These are phyloP conservation scores for Fusarium acutatum DNA, from an alignment of 2,329 filamentous ascomycete genomes.

Conservation along the genomic window DNA sequence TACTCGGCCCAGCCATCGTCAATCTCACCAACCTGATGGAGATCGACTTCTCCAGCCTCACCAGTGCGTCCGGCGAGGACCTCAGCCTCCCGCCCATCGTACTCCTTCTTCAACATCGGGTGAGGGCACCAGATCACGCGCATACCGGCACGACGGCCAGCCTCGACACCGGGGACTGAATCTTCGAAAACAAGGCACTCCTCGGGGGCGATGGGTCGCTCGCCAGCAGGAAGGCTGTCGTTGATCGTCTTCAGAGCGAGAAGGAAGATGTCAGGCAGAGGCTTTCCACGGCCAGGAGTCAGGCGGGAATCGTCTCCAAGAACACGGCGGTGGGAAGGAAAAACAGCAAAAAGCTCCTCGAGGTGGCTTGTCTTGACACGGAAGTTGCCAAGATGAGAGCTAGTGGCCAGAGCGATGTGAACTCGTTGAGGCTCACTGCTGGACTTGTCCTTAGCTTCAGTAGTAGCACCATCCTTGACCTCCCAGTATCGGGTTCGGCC, in stretches of 20 bases:
- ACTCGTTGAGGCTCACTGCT: constrained; percentile 54
- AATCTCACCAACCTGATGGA: constrained; percentile 64
- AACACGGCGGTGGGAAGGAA: constrained; percentile 75
- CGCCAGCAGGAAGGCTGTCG: constrained; percentile 69
- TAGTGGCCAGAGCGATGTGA: constrained; percentile 88
- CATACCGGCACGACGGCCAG: constrained; percentile 91
- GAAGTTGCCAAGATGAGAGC: constrained; percentile 76
- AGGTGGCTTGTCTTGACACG: constrained; percentile 76
- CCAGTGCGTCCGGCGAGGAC: constrained; percentile 86
- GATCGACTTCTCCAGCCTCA: constrained; percentile 65
- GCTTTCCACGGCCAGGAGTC: constrained; percentile 83
- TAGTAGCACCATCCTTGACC: constrained; percentile 41
- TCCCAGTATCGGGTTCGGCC: constrained; percentile 62
- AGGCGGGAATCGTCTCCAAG: constrained; percentile 88
- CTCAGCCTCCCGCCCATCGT: constrained; percentile 76
- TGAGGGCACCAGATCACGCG: constrained; percentile 93
- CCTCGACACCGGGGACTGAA: constrained; percentile 90
- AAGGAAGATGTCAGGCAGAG: constrained; percentile 92
- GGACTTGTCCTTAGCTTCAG: constrained; percentile 25
- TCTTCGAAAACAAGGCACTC: constrained; percentile 98
- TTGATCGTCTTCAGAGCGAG: constrained; percentile 89
- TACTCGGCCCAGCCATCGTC: constrained; percentile 71
- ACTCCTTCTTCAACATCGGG: constrained; percentile 78
- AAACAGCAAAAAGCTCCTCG: constrained; percentile 67
- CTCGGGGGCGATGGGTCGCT: constrained; percentile 74